These are phyloP conservation scores for Borovskyia barvae DNA, from an alignment of 208 protist species.

Conservation along the genomic window DNA sequence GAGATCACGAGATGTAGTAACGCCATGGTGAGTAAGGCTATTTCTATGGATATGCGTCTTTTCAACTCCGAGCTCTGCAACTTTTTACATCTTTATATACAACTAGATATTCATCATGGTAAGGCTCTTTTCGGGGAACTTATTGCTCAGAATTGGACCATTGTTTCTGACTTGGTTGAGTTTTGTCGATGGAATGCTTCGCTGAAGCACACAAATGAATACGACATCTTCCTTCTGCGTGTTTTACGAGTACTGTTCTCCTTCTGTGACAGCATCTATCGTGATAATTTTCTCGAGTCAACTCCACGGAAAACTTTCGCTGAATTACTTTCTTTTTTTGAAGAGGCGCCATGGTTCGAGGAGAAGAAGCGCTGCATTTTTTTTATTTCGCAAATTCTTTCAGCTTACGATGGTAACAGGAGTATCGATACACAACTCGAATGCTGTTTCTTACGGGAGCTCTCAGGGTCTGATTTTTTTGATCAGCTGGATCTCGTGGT, in stretches of 20 bases:
- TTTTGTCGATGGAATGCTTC: too few relatives aligned
- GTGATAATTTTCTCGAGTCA: not conserved
- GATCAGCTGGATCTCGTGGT: not conserved
- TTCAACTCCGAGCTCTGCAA: conserved; percentile 12
- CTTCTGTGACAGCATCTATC: conserved; percentile 3
- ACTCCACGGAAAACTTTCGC: too few relatives aligned
- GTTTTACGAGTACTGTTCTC: too few relatives aligned
- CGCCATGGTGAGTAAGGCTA: conserved; percentile 3
- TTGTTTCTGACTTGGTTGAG: conserved; percentile 2
- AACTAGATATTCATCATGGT: not conserved
- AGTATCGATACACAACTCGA: not conserved
- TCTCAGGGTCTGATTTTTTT: conserved; percentile 1
- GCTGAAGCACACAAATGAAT: too few relatives aligned
- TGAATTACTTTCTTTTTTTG: not conserved
- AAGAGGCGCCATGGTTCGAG: conserved; percentile 5
- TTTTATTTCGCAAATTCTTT: not conserved
- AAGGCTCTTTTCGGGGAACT: conserved; percentile 10
- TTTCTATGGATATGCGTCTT: conserved; percentile 10
- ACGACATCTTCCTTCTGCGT: too few relatives aligned
- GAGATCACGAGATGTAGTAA: not conserved
- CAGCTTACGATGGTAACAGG: not conserved
- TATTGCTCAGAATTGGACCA: conserved; percentile 9
- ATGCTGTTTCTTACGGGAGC: conserved; percentile 1
- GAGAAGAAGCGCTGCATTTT: not conserved
- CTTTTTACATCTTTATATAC: conserved; percentile 18